phyloP scores from a whole-genome alignment of 139 green algal species.

The Coelastrella sp. region DNA sequence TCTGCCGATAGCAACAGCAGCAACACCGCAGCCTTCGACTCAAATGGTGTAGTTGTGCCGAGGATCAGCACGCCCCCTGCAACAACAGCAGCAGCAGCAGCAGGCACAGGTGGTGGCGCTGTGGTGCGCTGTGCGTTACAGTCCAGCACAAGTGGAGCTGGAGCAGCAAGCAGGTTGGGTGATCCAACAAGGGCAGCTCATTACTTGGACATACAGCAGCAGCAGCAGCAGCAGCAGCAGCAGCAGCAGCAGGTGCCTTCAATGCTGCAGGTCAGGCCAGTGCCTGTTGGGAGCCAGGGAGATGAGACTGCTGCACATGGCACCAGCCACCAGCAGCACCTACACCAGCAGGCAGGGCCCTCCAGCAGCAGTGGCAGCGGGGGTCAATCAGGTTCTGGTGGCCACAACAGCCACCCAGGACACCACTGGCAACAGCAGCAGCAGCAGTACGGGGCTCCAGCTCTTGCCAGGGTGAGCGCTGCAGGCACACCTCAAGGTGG shows the following conservation, averaged over 20 bases:
- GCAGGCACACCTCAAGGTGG: background rate
- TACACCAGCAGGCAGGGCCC: background rate
- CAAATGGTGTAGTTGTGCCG: too few relatives aligned
- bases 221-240: slow-evolving; percentile 30
- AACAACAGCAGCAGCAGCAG: background rate
- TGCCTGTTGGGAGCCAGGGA: background rate
- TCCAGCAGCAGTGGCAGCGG: background rate
- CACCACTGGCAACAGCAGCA: background rate
- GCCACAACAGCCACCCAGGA: background rate
- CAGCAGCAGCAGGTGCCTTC: slow-evolving; percentile 25
- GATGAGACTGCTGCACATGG: background rate
- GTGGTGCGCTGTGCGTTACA: background rate
- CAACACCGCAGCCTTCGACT: too few relatives aligned
- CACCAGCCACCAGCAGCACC: slow-evolving; percentile 2
- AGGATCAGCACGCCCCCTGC: background rate
- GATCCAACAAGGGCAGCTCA: slow-evolving; percentile 5
- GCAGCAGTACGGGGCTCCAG: background rate
- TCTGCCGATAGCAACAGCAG: background rate
- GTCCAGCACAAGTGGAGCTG: background rate
- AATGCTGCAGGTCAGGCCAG: background rate
- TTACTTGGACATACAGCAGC: slow-evolving; percentile 1
- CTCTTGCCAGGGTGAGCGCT: background rate
- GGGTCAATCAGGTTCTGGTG: background rate
- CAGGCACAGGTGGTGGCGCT: background rate
- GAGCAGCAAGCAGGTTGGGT: slow-evolving; percentile 21